These are phyloP conservation scores for Trapa bicornis DNA, from an alignment of 345 rosid species.

Conservation along the genomic window DNA sequence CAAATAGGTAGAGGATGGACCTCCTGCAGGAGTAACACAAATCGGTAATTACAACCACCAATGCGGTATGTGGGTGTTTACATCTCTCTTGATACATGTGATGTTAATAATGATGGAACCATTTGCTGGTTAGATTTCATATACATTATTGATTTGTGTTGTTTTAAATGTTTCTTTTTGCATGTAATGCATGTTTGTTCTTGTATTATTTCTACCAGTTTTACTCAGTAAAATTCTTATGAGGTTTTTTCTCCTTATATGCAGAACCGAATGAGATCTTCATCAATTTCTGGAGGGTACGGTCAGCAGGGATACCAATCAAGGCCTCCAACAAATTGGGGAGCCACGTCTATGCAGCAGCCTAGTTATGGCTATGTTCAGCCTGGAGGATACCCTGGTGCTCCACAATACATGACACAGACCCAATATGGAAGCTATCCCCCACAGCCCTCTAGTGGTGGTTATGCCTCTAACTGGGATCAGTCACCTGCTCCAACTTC, in stretches of 20 bases:
- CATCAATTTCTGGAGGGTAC: conserved; percentile 80
- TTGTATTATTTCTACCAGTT: neutral
- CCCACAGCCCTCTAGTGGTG: conserved; percentile 62
- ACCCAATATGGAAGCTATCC: conserved; percentile 66
- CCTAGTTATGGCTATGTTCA: conserved; percentile 81
- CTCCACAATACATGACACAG: conserved; percentile 67
- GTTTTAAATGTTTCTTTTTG: conserved; percentile 1
- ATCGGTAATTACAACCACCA: conserved; percentile 51
- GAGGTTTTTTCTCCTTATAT: conserved; percentile 17
- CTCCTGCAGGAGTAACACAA: conserved; percentile 97
- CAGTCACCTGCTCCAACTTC: conserved; percentile 59
- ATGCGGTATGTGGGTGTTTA: conserved; percentile 98
- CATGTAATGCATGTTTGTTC: neutral
- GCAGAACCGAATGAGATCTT: conserved; percentile 87
- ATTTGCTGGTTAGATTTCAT: conserved; percentile 13
- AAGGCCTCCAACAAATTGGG: conserved; percentile 74
- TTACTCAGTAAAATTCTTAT: conserved; percentile 12
- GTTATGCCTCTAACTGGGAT: conserved; percentile 71
- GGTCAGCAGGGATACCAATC: conserved; percentile 81
- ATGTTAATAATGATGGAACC: conserved; percentile 22
- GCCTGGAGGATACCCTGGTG: conserved; percentile 78
- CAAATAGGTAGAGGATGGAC: conserved; percentile 86
- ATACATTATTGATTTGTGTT: conserved; percentile 1
- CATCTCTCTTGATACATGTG: conserved; percentile 43
- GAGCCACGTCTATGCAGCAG: conserved; percentile 60